Conservation (phyloP, 2,329 filamentous ascomycete species). For the Alternaria tenuissima region DNA sequence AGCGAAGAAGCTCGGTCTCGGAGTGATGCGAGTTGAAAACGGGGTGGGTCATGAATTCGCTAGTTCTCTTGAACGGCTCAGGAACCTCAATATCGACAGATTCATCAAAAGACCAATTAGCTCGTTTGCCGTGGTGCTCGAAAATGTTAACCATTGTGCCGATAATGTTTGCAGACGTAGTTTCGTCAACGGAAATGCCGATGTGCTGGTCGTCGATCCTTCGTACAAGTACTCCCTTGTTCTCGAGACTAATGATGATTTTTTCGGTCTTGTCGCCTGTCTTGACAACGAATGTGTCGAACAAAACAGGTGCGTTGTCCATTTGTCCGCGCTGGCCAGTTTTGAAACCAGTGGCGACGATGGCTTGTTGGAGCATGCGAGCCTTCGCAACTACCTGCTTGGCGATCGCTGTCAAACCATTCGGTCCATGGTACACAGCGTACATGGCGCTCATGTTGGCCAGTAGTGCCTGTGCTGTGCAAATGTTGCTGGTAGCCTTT, state of each 20-base stretch:
- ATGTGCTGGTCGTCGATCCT: slow-evolving; percentile 67
- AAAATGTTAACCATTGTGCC: slow-evolving; percentile 58
- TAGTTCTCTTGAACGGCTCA: slow-evolving; percentile 70
- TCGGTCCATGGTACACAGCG: slow-evolving; percentile 89
- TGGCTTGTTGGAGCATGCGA: slow-evolving; percentile 71
- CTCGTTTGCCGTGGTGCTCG: slow-evolving; percentile 52
- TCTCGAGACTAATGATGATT: slow-evolving; percentile 61
- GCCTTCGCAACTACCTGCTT: slow-evolving; percentile 77
- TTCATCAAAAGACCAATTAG: slow-evolving; percentile 19
- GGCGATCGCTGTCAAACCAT: slow-evolving; percentile 83
- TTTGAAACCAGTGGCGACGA: slow-evolving; percentile 69
- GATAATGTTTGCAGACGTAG: slow-evolving; percentile 65
- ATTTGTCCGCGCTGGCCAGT: slow-evolving; percentile 67
- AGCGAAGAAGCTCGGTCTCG: slow-evolving; percentile 91
- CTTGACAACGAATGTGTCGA: slow-evolving; percentile 79
- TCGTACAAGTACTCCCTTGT: slow-evolving; percentile 67
- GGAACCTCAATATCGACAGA: slow-evolving; percentile 54
- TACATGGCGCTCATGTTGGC: slow-evolving; percentile 98
- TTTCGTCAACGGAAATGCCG: slow-evolving; percentile 82
- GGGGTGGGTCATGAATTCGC: slow-evolving; percentile 82
- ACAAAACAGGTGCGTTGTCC: slow-evolving; percentile 67
- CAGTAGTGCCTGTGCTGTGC: slow-evolving; percentile 90
- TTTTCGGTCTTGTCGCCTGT: slow-evolving; percentile 60
- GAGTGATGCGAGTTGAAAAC: slow-evolving; percentile 96
- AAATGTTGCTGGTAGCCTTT: slow-evolving; percentile 97